Conservation (phyloP, 139 green algal species). For the Coelastrella sp. region DNA sequence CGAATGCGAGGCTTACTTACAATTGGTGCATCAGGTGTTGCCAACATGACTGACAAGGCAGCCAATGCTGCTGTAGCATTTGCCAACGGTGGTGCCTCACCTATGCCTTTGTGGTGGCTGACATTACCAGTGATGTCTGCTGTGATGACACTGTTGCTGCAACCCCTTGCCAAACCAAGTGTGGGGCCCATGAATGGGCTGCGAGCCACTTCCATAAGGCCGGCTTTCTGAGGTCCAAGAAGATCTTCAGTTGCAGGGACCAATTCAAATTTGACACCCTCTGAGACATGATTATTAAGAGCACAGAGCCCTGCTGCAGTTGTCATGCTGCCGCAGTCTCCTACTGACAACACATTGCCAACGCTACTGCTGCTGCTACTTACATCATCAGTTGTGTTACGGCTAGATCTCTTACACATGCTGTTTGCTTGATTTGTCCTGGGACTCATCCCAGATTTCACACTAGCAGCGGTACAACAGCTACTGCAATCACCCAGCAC, state of each 20-base stretch:
- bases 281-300: neutral
- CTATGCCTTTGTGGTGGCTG: neutral
- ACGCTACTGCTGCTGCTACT: constrained; percentile 11
- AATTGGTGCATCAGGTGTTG: neutral
- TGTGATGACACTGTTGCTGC: neutral
- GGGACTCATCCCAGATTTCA: neutral
- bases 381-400: neutral
- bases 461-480: neutral
- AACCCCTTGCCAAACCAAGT: neutral
- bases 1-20: neutral
- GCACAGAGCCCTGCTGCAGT: neutral
- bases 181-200: neutral
- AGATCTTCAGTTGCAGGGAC: neutral
- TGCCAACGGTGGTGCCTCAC: neutral
- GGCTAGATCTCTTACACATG: neutral
- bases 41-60: neutral
- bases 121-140: neutral
- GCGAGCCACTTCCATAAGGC: neutral
- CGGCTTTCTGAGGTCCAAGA: neutral
- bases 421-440: too few relatives aligned
- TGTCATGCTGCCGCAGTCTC: neutral
- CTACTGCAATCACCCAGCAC: neutral
- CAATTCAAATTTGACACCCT: too few relatives aligned
- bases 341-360: neutral
- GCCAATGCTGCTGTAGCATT: too few relatives aligned